Evolutionary conservation across 805 yeast species (phyloP).

Genomic region (Cyberlindnera petersonii): DNA sequence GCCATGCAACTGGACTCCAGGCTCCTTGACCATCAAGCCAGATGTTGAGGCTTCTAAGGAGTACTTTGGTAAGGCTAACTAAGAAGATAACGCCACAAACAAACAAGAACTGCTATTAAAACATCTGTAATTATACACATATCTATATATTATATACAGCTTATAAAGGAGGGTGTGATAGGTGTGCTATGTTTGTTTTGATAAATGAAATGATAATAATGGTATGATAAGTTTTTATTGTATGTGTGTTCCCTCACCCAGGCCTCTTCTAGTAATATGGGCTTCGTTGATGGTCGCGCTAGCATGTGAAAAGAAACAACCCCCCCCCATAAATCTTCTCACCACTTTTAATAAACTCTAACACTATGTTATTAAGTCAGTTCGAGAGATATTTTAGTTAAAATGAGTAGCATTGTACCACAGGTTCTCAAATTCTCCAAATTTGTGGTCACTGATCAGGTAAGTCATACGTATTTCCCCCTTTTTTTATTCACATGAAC

Average conservation of each 20-base stretch:
- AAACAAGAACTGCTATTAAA: too few species aligned
- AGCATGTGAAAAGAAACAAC: too few species aligned
- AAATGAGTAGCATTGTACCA: slow-evolving; percentile 5
- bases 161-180: background rate
- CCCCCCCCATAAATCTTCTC: too few species aligned
- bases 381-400: too few species aligned
- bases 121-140: too few species aligned
- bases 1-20: slow-evolving; percentile 99
- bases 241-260: background rate
- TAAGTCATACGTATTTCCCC: slow-evolving; percentile 28
- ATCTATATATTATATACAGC: too few species aligned
- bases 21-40: slow-evolving; percentile 88
- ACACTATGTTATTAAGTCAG: too few species aligned
- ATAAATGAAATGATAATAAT: background rate
- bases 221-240: background rate
- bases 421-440: slow-evolving; percentile 42
- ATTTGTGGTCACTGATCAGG: slow-evolving; percentile 55
- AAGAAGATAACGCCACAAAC: too few species aligned
- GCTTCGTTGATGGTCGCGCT: too few species aligned
- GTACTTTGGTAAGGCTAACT: slow-evolving; percentile 65
- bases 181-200: background rate
- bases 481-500: slow-evolving; percentile 2
- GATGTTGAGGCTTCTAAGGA: slow-evolving; percentile 73
- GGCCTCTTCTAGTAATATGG: background rate
- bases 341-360: too few species aligned